phyloP scores from a whole-genome alignment of 1,284 basidiomycete species.

The Cutaneotrichosporon sp. region DNA sequence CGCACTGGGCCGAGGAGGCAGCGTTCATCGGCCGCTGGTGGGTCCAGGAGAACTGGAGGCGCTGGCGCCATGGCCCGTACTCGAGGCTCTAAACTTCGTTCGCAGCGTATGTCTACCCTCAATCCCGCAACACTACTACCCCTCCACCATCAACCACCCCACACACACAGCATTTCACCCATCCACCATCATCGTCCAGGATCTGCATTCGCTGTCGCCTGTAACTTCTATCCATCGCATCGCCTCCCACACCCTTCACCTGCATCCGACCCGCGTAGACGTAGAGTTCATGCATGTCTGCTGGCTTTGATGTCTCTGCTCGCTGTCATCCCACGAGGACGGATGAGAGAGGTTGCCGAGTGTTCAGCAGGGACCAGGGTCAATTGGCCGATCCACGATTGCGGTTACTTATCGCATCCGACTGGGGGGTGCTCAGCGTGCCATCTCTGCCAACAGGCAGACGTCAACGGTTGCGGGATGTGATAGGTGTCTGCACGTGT shows the following conservation, averaged over 20 bases:
- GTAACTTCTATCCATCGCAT: neutral
- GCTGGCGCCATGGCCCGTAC: constrained; percentile 8
- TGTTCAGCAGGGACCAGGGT: too few species aligned
- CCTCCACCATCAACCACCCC: neutral
- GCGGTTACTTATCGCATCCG: too few species aligned
- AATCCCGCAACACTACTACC: constrained; percentile 1
- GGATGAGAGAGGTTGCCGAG: too few species aligned
- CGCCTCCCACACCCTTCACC: neutral
- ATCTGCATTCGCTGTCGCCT: neutral
- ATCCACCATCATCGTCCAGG: neutral
- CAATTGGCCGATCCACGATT: too few species aligned
- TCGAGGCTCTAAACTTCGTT: neutral
- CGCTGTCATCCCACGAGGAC: too few species aligned
- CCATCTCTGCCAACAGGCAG: too few species aligned
- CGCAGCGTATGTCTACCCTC: neutral
- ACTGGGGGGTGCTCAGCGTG: too few species aligned
- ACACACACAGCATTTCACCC: neutral
- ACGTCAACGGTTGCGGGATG: too few species aligned
- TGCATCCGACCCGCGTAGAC: neutral
- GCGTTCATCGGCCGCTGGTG: constrained; percentile 17
- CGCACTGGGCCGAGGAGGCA: constrained; percentile 11
- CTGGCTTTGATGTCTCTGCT: too few species aligned
- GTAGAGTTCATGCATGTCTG: neutral
- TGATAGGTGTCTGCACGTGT: too few species aligned
- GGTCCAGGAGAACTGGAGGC: constrained; percentile 12